Evolutionary conservation across 345 rosid genomes (phyloP), one percentile per base, ranked within the genome.

Genomic region (Adansonia digitata): DNA sequence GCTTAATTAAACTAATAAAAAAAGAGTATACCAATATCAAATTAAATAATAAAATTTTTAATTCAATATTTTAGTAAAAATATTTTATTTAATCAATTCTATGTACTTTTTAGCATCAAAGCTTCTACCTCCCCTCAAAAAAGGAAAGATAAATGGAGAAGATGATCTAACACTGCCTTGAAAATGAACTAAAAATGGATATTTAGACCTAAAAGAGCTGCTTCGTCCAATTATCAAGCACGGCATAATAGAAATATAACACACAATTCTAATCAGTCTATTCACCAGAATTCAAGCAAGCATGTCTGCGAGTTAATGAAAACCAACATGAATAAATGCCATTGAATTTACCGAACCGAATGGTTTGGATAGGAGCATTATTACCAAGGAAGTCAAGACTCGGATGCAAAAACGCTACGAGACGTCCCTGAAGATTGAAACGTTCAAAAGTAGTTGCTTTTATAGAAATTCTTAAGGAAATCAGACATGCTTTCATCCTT

Each of bases 401-500:
- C 17, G 57, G 61, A 53, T 65, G 34, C 48, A 26, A 52, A n/a
- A 76, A 45, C 60, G 20, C 56, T 68, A 48, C 4, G 49, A 3
- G 7, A 62, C 34, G 61, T 27, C 57, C 60, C 46, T 12, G 39
- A 27, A 62, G 71, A 49, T 7, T 15, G 24, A 20, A n/a, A 79
- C 53, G 76, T 72, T 90, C 84, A 94, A 57, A 81, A 86, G 86
- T 94, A 94, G 87, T 94, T 94, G 90, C 86, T 87, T 61, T 85
- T 91, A 56, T 94, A 92, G 83, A 94, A 94, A 75, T 87, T 91
- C 86, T 91, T 89, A 74, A 94, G 92, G 79, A 94, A 94, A 69
- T 85, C 90, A 13, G 98, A 91, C 55, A 53, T 60, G 74, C 91
- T 92, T 79, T 87, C 80, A 71, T 92, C 98, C 81, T 92, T 90